Conservation (phyloP, 768 basidiomycete species). For the Coprinopsis strossmayeri region DNA sequence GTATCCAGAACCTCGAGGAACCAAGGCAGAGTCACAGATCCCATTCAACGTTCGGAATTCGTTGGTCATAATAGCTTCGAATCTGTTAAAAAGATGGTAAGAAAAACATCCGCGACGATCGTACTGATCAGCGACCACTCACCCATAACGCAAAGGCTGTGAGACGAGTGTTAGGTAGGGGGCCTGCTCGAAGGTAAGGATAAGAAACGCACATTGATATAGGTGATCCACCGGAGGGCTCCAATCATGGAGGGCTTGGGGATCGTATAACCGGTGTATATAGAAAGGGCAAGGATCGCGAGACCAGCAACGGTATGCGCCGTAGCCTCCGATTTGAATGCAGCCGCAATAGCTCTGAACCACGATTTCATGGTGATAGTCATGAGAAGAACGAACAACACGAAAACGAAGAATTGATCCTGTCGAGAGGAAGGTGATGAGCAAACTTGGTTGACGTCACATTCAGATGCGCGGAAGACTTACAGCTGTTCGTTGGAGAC, state of each 20-base stretch:
- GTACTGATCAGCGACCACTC: too few species aligned
- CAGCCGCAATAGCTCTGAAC: conserved; percentile 67
- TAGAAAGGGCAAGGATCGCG: conserved; percentile 22
- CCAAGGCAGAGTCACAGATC: conserved; percentile 47
- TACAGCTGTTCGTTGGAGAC: conserved; percentile 42
- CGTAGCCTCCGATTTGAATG: conserved; percentile 51
- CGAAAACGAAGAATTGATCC: conserved; percentile 55
- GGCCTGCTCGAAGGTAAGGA: background rate
- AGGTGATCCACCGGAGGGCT: conserved; percentile 61
- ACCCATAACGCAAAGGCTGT: too few species aligned
- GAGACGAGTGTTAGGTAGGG: too few species aligned
- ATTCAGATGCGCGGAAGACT: too few species aligned
- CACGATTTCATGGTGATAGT: conserved; percentile 67
- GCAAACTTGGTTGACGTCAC: too few species aligned
- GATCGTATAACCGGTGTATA: conserved; percentile 34
- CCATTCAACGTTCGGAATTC: conserved; percentile 74
- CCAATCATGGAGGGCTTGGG: conserved; percentile 63
- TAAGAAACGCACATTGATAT: conserved; percentile 42
- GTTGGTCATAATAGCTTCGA: conserved; percentile 73
- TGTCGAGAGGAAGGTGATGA: background rate
- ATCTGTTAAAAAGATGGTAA: too few species aligned
- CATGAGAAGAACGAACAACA: conserved; percentile 50
- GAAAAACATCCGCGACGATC: too few species aligned
- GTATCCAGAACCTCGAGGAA: conserved; percentile 60
- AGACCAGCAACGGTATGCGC: conserved; percentile 57